Conservation (phyloP, 2,329 filamentous ascomycete genomes). For the Aspergillus arachidicola region DNA sequence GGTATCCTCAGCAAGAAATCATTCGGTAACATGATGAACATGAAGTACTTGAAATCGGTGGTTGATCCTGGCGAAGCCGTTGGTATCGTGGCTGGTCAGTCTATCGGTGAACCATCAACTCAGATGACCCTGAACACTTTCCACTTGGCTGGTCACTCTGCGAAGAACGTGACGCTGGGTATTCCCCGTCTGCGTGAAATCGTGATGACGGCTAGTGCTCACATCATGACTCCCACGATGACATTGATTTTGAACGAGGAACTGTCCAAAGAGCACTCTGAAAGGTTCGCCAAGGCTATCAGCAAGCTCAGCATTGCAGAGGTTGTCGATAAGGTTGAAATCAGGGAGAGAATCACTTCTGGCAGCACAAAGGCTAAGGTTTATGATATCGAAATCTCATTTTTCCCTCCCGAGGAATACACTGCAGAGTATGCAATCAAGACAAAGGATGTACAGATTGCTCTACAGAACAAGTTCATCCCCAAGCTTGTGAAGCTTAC, state of each 20-base stretch:
- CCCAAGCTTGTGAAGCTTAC: slow-evolving; percentile 70
- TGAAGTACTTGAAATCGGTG: slow-evolving; percentile 90
- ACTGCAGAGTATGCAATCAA: slow-evolving; percentile 81
- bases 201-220: slow-evolving; percentile 90
- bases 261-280: slow-evolving; percentile 67
- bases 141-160: slow-evolving; percentile 96
- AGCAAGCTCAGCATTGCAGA: slow-evolving; percentile 82
- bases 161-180: slow-evolving; percentile 98
- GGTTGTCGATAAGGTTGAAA: slow-evolving; percentile 77
- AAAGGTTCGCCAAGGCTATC: slow-evolving; percentile 88
- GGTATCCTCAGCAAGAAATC: slow-evolving; percentile 64
- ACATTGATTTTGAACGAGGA: slow-evolving; percentile 77
- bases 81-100: slow-evolving; percentile 94
- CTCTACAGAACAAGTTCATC: slow-evolving; percentile 80
- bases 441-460: slow-evolving; percentile 72
- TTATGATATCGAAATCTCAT: slow-evolving; percentile 77
- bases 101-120: slow-evolving; percentile 93
- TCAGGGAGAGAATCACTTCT: slow-evolving; percentile 77
- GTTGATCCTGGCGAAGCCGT: slow-evolving; percentile 96
- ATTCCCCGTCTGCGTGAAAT: slow-evolving; percentile 97
- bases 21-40: slow-evolving; percentile 80
- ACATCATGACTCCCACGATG: slow-evolving; percentile 79
- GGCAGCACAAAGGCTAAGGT: slow-evolving; percentile 76
- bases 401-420: slow-evolving; percentile 87
- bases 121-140: slow-evolving; percentile 99